Percentiles rank a stretch among this genome's conserved stretches.
Evolutionary conservation across 2,329 filamentous ascomycete species (phyloP).

Genomic region (Aspergillus eucalypticola): DNA sequence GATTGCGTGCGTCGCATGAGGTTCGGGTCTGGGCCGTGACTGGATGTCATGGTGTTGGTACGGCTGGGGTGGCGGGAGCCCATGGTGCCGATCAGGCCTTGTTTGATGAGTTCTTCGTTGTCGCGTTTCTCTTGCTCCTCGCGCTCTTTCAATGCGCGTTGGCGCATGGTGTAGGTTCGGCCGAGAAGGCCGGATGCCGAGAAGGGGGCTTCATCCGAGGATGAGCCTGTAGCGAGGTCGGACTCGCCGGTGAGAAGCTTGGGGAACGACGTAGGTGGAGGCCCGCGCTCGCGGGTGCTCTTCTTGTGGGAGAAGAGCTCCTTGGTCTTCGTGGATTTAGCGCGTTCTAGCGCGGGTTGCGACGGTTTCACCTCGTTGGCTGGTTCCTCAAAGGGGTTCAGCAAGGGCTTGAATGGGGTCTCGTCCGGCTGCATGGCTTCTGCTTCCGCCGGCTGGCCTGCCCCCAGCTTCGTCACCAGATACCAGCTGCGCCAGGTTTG

Average conservation of each 20-base stretch:
- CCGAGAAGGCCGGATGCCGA: conserved; percentile 40
- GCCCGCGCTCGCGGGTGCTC: conserved; percentile 29
- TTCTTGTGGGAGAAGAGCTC: conserved; percentile 32
- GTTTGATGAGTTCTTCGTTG: conserved; percentile 50
- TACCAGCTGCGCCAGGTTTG: conserved; percentile 93
- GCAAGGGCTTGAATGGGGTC: conserved; percentile 56
- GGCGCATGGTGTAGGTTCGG: conserved; percentile 42
- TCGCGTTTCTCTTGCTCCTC: conserved; percentile 40
- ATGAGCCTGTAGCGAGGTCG: conserved; percentile 20
- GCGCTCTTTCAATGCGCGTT: conserved; percentile 42
- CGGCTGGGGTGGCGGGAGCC: conserved; percentile 45
- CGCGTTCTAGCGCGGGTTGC: conserved; percentile 23
- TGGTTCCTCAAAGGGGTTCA: conserved; percentile 58
- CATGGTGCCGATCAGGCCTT: conserved; percentile 54
- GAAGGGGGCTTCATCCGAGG: conserved; percentile 36
- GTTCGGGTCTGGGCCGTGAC: conserved; percentile 25
- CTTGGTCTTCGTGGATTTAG: conserved; percentile 17
- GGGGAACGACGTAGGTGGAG: conserved; percentile 33
- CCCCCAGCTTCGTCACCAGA: conserved; percentile 70
- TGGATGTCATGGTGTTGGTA: conserved; percentile 36
- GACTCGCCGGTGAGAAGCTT: conserved; percentile 30
- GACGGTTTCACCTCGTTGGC: conserved; percentile 28
- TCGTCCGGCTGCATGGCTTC: conserved; percentile 21
- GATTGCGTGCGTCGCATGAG: conserved; percentile 51
- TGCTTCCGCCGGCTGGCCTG: conserved; percentile 42